A percentile compares a stretch with the other conserved stretches of the same genome.
Conservation (phyloP, 1,284 basidiomycete species). For the Ustilago curta region DNA sequence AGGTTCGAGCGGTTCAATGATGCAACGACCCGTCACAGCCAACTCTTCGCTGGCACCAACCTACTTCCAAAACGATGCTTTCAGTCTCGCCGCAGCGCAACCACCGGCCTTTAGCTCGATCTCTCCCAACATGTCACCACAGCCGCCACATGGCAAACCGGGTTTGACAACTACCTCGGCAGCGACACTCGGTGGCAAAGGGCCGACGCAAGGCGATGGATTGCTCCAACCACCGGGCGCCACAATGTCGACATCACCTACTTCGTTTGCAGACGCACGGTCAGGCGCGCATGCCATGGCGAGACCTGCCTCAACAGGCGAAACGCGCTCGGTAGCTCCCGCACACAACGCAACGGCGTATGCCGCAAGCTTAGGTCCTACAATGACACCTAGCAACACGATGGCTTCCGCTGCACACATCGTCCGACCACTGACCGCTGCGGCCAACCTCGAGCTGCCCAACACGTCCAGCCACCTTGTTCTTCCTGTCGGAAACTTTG, state of each 20-base stretch:
- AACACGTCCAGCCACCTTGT: conserved; percentile 16
- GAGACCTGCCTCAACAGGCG: conserved; percentile 36
- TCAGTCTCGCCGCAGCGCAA: conserved; percentile 10
- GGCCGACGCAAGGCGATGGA: too few species aligned
- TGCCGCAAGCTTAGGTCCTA: conserved; percentile 8
- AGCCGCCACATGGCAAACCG: conserved; percentile 16
- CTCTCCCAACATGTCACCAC: conserved; percentile 19
- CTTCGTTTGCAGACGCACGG: neutral
- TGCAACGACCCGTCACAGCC: conserved; percentile 35
- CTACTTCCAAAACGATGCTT: conserved; percentile 19
- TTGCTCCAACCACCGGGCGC: neutral
- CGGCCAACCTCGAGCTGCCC: conserved; percentile 22
- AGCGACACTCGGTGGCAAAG: neutral
- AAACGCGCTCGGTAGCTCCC: conserved; percentile 8
- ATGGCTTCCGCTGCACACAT: conserved; percentile 19
- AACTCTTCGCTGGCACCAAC: conserved; percentile 21
- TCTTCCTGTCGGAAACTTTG: conserved; percentile 8
- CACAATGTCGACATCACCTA: neutral
- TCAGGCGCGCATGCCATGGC: conserved; percentile 7
- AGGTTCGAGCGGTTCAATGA: conserved; percentile 3
- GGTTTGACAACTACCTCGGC: neutral
- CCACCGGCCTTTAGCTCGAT: conserved; percentile 7
- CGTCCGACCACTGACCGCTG: conserved; percentile 31
- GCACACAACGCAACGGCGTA: conserved; percentile 17
- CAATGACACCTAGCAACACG: neutral